phyloP scores from a whole-genome alignment of 257 asterid species.

The Solanum etuberosum region DNA sequence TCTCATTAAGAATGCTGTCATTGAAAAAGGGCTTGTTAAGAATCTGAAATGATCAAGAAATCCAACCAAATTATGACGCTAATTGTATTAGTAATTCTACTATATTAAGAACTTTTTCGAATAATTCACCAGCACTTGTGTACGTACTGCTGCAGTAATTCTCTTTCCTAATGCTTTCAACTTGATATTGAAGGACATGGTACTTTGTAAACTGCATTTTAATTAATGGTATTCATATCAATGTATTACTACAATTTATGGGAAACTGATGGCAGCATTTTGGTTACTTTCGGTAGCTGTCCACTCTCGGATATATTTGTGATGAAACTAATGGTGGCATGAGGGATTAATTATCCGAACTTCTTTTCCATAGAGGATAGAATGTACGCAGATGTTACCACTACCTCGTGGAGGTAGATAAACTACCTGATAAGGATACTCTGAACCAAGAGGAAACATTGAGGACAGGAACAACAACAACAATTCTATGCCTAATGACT shows the following conservation, averaged over 20 bases:
- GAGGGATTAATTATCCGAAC: too few relatives aligned
- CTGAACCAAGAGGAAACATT: too few relatives aligned
- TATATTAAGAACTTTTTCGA: not conserved
- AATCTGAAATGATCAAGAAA: not conserved
- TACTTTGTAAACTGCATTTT: not conserved
- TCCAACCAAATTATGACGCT: not conserved
- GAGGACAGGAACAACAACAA: too few relatives aligned
- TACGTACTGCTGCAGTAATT: not conserved
- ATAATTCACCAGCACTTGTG: not conserved
- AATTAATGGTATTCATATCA: not conserved
- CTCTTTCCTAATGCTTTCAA: not conserved
- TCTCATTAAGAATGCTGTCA: slow-evolving; percentile 15
- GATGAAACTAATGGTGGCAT: too few relatives aligned
- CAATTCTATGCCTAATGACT: too few relatives aligned
- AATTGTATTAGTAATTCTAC: not conserved
- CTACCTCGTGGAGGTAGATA: too few relatives aligned
- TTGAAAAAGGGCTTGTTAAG: not conserved
- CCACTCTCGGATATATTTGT: not conserved
- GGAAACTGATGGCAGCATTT: not conserved
- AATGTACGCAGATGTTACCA: too few relatives aligned
- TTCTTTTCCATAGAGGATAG: too few relatives aligned
- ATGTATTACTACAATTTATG: not conserved
- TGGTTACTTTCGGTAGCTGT: not conserved
- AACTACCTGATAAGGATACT: too few relatives aligned
- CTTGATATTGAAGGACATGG: not conserved